phyloP scores from a whole-genome alignment of 371 early-diverging fungal species.

The Mortierella sp. region DNA sequence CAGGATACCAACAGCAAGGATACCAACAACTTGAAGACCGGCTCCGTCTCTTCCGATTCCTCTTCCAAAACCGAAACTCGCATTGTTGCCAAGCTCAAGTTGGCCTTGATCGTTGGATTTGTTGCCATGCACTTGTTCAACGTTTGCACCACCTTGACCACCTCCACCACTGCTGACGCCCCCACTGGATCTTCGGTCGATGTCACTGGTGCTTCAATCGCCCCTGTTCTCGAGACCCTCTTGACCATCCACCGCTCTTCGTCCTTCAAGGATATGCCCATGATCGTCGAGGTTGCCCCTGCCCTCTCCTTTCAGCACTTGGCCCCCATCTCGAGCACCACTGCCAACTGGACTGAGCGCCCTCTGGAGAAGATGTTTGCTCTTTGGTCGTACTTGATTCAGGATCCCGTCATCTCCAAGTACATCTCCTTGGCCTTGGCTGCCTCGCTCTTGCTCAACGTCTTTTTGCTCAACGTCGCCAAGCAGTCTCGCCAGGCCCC shows the following conservation, averaged over 20 bases:
- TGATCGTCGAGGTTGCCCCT: conserved; percentile 74
- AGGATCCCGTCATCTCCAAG: conserved; percentile 75
- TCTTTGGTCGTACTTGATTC: conserved; percentile 67
- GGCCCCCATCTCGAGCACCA: conserved; percentile 43
- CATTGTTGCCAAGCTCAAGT: conserved; percentile 70
- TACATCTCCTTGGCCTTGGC: conserved; percentile 68
- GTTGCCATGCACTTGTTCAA: conserved; percentile 82
- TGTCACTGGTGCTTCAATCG: conserved; percentile 59
- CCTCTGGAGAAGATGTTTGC: conserved; percentile 65
- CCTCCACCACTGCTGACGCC: conserved; percentile 16
- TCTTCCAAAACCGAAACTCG: conserved; percentile 66
- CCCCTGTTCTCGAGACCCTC: conserved; percentile 61
- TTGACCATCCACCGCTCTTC: conserved; percentile 64
- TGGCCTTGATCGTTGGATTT: conserved; percentile 76
- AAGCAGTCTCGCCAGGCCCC: conserved; percentile 62
- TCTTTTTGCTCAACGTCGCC: conserved; percentile 74
- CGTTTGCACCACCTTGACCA: conserved; percentile 74
- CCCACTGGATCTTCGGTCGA: conserved; percentile 54
- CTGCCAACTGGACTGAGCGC: conserved; percentile 61
- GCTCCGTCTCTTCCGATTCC: conserved; percentile 19
- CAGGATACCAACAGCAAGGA: conserved; percentile 24
- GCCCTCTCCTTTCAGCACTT: conserved; percentile 70
- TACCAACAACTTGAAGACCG: conserved; percentile 1
- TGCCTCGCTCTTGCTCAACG: conserved; percentile 74
- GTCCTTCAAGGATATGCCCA: conserved; percentile 59